A percentile compares a stretch with the other conserved stretches of the same genome.
Conservation (phyloP, 2,329 filamentous ascomycete genomes). For the Colletotrichum ledebouriae region DNA sequence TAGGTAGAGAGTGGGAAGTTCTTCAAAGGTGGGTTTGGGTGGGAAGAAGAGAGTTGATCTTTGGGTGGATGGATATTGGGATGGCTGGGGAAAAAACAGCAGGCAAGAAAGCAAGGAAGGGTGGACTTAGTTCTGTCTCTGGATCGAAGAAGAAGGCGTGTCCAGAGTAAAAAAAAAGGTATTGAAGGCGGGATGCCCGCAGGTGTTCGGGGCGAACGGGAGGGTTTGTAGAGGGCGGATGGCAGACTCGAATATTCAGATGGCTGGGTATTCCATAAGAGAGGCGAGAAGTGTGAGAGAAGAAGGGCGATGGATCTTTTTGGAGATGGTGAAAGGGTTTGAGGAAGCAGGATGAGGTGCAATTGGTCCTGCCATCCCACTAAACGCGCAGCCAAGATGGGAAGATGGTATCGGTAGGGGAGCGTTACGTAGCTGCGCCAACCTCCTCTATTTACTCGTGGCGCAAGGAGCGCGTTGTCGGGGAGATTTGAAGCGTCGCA, state of each 20-base stretch:
- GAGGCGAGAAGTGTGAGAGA: conserved; percentile 11
- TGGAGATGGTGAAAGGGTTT: conserved; percentile 24
- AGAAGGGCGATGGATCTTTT: conserved; percentile 34
- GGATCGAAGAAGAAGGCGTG: conserved; percentile 11
- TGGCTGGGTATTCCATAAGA: conserved; percentile 41
- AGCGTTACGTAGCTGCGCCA: conserved; percentile 43
- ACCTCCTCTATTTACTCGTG: conserved; percentile 44
- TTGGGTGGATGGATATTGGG: conserved; percentile 40
- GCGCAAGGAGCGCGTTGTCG: conserved; percentile 36
- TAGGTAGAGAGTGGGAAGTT: conserved; percentile 30
- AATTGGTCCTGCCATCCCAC: conserved; percentile 43
- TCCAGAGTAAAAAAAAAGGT: conserved; percentile 14
- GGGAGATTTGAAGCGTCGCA: conserved; percentile 42
- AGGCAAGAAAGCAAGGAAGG: conserved; percentile 21
- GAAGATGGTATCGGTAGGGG: conserved; percentile 7
- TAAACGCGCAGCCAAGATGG: conserved; percentile 24
- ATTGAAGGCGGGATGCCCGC: conserved; percentile 26
- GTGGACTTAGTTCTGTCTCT: conserved; percentile 45
- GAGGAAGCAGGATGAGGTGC: conserved; percentile 17
- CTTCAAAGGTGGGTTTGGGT: conserved; percentile 25
- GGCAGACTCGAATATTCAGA: conserved; percentile 43
- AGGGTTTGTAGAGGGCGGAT: conserved; percentile 31
- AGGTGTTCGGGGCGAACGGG: conserved; percentile 19
- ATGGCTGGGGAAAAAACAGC: conserved; percentile 35
- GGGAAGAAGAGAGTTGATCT: conserved; percentile 26